Conservation (phyloP, 257 asterid genomes). For the Nicotiana undulata region DNA sequence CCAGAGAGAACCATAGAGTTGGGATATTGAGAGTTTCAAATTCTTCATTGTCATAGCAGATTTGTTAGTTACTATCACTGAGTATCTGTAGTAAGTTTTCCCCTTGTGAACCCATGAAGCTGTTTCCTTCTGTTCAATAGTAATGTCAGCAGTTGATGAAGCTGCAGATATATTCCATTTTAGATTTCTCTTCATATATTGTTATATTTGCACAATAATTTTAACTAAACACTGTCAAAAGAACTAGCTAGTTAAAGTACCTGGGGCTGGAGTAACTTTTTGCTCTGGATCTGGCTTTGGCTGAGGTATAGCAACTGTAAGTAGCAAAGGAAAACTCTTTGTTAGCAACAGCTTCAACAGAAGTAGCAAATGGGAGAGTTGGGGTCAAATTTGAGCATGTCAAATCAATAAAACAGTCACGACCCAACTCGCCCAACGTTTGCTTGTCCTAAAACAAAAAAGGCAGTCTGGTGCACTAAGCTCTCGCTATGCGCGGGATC, state of each 20-base stretch:
- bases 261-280: constrained; percentile 38
- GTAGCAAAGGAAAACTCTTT: constrained; percentile 10
- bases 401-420: background rate
- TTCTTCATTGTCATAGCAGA: constrained; percentile 33
- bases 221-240: background rate
- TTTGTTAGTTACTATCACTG: constrained; percentile 29
- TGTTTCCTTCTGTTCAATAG: constrained; percentile 47
- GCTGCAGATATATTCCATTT: constrained; percentile 35
- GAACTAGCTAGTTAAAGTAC: constrained; percentile 23
- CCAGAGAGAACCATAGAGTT: constrained; percentile 53
- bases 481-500: too few relatives aligned
- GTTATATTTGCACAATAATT: background rate
- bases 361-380: background rate
- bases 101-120: constrained; percentile 45
- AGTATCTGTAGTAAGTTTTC: constrained; percentile 17
- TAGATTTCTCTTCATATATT: background rate
- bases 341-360: constrained; percentile 24
- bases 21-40: constrained; percentile 32
- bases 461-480: too few relatives aligned
- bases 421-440: background rate
- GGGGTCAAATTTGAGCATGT: background rate
- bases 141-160: constrained; percentile 20
- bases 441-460: background rate
- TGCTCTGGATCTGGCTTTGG: constrained; percentile 37
- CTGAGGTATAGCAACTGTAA: background rate